A percentile compares a stretch with the other conserved stretches of the same genome.
phyloP scores from a whole-genome alignment of 306 rosid species.

The Pterocarpus santalinus region DNA sequence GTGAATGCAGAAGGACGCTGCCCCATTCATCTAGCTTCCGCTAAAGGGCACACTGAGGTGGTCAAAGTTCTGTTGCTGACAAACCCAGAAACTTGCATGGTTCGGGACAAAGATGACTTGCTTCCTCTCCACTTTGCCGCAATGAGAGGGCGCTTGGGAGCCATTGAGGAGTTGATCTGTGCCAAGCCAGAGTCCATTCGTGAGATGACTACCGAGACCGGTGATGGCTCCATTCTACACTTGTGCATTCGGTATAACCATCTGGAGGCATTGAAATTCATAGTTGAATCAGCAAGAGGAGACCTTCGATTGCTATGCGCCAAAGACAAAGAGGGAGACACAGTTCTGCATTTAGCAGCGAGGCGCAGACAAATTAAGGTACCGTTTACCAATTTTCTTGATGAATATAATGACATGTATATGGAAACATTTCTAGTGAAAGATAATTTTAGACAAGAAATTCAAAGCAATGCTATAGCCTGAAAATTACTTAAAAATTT shows the following conservation, averaged over 20 bases:
- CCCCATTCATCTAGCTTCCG: slow-evolving; percentile 42
- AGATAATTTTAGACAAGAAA: too few relatives aligned
- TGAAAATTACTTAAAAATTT: too few relatives aligned
- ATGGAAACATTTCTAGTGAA: too few relatives aligned
- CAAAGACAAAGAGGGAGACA: slow-evolving; percentile 40
- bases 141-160: background rate
- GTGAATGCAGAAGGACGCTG: slow-evolving; percentile 32
- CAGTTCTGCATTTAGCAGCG: slow-evolving; percentile 42
- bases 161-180: background rate
- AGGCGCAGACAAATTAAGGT: slow-evolving; percentile 44
- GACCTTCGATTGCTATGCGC: background rate
- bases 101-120: slow-evolving; percentile 37
- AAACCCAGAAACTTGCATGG: background rate
- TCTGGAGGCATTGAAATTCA: slow-evolving; percentile 37
- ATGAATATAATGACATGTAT: too few relatives aligned
- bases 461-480: too few relatives aligned
- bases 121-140: slow-evolving; percentile 34
- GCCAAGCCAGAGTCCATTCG: background rate
- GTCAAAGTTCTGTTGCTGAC: slow-evolving; percentile 19
- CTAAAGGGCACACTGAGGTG: slow-evolving; percentile 38
- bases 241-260: slow-evolving; percentile 35
- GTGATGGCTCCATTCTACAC: slow-evolving; percentile 20
- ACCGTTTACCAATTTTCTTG: background rate
- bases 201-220: background rate
- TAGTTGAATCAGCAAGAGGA: background rate